Percentiles rank a stretch among this genome's conserved stretches.
Conservation (phyloP, 1,284 basidiomycete species). For the Moesziomyces sp. region DNA sequence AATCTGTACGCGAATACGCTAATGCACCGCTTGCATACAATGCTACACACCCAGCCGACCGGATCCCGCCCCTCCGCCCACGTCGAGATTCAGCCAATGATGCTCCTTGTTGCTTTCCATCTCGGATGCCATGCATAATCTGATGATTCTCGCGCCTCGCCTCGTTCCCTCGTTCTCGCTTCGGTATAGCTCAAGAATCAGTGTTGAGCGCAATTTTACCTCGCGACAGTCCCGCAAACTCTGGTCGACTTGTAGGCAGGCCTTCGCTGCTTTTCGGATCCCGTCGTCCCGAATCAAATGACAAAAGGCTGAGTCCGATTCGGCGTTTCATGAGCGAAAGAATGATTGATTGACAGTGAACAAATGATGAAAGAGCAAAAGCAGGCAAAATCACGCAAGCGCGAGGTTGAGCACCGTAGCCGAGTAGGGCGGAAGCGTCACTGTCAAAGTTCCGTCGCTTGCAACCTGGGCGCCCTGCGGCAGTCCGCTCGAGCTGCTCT, state of each 20-base stretch:
- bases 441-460: conserved; percentile 11
- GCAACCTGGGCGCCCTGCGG: conserved; percentile 12
- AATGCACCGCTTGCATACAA: conserved; percentile 6
- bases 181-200: too few relatives aligned
- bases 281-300: too few relatives aligned
- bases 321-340: not conserved
- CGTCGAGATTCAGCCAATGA: too few relatives aligned
- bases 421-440: conserved; percentile 24
- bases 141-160: not conserved
- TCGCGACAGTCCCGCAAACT: too few relatives aligned
- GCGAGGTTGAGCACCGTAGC: conserved; percentile 19
- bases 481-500: conserved; percentile 10
- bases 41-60: not conserved
- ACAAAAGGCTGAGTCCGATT: too few relatives aligned
- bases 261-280: too few relatives aligned
- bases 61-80: not conserved
- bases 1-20: not conserved
- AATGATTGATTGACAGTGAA: not conserved
- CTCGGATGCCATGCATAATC: not conserved
- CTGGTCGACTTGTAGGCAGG: too few relatives aligned
- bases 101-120: too few relatives aligned
- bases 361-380: not conserved
- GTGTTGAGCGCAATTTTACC: too few relatives aligned
- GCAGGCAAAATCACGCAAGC: conserved; percentile 4
- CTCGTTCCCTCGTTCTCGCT: too few relatives aligned